A percentile compares a stretch with the other conserved stretches of the same genome.
Evolutionary conservation across 305 asterid genomes (phyloP).

Genomic region (Rubia occidens): DNA sequence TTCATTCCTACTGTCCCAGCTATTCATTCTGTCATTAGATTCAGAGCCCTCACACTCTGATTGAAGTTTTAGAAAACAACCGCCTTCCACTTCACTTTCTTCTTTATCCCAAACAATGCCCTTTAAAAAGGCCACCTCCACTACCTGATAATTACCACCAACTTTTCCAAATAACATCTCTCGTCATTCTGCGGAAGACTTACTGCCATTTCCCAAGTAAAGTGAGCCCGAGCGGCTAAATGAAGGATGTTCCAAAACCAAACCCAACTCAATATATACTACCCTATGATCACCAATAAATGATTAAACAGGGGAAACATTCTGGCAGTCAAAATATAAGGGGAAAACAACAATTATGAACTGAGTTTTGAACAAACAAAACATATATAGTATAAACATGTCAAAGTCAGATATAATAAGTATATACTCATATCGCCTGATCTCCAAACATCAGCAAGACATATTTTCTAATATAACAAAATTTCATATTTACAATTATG

Average conservation of each 20-base stretch:
- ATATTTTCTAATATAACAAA: too few relatives aligned
- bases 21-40: background rate
- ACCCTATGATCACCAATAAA: background rate
- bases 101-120: background rate
- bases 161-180: background rate
- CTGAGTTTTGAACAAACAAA: background rate
- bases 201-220: background rate
- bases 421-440: background rate
- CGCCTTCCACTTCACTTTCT: background rate
- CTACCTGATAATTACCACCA: background rate
- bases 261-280: background rate
- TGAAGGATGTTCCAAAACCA: background rate
- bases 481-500: background rate
- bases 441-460: background rate
- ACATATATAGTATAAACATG: background rate
- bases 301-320: too few relatives aligned
- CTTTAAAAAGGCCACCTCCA: background rate
- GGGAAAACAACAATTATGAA: background rate
- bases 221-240: background rate
- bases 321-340: background rate
- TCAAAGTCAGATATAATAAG: too few relatives aligned
- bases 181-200: conserved; percentile 1
- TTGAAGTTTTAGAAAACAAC: background rate
- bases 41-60: background rate
- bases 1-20: background rate